Evolutionary conservation across 176 grass and related monocot species (phyloP), one percentile per base, ranked within the genome.

Genomic region (Saccharum spontaneum): DNA sequence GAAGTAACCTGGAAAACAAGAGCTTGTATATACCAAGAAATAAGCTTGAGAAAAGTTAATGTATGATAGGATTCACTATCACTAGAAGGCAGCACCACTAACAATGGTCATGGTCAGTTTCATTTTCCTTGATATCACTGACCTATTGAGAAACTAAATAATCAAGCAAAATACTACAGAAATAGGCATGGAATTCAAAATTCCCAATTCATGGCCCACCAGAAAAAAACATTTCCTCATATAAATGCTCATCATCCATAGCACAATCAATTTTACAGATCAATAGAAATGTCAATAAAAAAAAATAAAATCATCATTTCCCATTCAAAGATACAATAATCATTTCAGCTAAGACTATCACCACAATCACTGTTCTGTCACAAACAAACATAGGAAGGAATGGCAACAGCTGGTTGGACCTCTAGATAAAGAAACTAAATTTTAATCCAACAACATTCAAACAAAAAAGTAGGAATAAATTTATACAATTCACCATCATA

Each of bases 81-180:
- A 14, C 23, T 52, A 28, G 45, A 82, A 34, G 79, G 64, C 48
- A 20, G n/a, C 30, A 26, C 39, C 41, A 69, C 30, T 17, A 36
- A 55, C 10, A 68, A 61, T 11, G 57, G 22, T 61, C 57, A 48
- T 37, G 18, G 20, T 11, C 10, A 59, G 9, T 45, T 83, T 62
- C 69, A 18, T 46, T 62, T 69, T 62, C 38, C 69, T 83, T 71
- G 4, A 60, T 16, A 31, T 59, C 69, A 71, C 67, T 69, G 14
- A 71, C 67, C 67, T 82, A 70, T 59, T 8, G 14, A 82, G 31
- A 50, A 60, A 69, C 49, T 37, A 71, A 78, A 38, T 49, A 28
- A 39, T 44, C 57, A 65, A 15, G 23, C n/a, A 79, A 30, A 43
- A 18, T 41, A 63, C 28, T 40, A 63, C 36, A 63, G 37, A 78